Base-by-base conservation (phyloP, 208 protist genomes). In the Trichomonas tenax region DNA sequence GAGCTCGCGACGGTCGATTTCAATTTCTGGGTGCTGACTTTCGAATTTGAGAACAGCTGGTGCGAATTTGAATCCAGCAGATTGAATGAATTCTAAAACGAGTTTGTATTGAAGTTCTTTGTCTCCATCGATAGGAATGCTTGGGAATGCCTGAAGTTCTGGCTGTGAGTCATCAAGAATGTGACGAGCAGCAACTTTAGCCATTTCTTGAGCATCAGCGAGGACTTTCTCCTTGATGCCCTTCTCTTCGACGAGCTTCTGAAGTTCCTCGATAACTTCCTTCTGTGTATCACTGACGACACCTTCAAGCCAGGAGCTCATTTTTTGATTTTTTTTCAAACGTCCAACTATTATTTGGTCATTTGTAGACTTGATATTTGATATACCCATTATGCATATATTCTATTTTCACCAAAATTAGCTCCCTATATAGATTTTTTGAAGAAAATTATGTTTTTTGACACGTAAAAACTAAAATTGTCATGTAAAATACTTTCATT, bases 131-230 rank as follows among this genome's bases (percentile, higher is more conserved):
- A 93, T 38, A 34, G 86, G 86, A 15, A 93, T 93, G 31, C 86
- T 93, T 93, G 86, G 86, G 45, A 93, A 93, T 93, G 86, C 23
- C 44, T 93, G 86, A 93, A 93, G 86, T 93, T 93, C 86, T 93
- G 86, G 86, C 31, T 93, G 86, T 93, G 86, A 51, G n/a, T 93
- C 86, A 93, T 93, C 86, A 9, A 93, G 44, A 93, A 93, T 93
- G n/a, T 93, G 86, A 44, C 86, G 23, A 38, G 86, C 86, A 40
- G 86, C 86, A 51, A 93, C 46, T 93, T 93, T 93, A n/a, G 86
- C 86, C 26, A 93, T n/a, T 93, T 93, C 86, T 51, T 93, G 86
- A 58, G 86, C 44, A 26, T 93, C 86, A 36, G 15, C 44, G n/a
- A 93, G 86, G 4, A 93, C 86, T 51, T 93, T 93, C 81, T 84